Percentiles rank a stretch among this genome's conserved stretches.
Evolutionary conservation across 2,329 filamentous ascomycete species (phyloP).

Genomic region (Plectosphaerella cucumerina): DNA sequence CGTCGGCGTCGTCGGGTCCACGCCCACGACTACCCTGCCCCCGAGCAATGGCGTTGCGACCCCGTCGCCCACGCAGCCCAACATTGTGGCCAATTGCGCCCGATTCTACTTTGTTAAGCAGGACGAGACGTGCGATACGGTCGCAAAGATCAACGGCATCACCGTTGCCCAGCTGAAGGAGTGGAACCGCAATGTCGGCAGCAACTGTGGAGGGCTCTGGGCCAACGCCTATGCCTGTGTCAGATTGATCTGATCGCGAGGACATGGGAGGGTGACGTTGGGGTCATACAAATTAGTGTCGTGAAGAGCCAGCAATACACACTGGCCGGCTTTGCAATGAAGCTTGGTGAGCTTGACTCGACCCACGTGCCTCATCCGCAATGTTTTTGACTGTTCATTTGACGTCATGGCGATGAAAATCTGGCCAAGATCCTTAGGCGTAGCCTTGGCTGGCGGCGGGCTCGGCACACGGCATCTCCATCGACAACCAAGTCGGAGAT

Average conservation of each 20-base stretch:
- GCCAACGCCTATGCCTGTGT: neutral
- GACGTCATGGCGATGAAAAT: too few species aligned
- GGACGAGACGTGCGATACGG: constrained; percentile 17
- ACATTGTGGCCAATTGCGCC: constrained; percentile 22
- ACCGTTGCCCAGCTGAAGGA: constrained; percentile 15
- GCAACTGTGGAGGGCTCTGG: neutral
- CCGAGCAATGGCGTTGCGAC: constrained; percentile 20
- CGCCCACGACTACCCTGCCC: constrained; percentile 5
- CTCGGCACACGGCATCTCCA: too few species aligned
- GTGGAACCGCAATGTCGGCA: constrained; percentile 7
- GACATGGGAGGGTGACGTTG: too few species aligned
- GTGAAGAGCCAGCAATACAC: too few species aligned
- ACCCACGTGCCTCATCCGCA: too few species aligned
- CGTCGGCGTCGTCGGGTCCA: constrained; percentile 7
- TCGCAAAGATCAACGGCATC: constrained; percentile 17
- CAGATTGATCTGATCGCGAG: neutral
- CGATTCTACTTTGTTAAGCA: constrained; percentile 18
- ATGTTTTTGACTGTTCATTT: too few species aligned
- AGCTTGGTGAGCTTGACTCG: too few species aligned
- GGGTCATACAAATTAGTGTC: too few species aligned
- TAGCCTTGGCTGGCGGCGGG: too few species aligned
- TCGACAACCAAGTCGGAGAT: too few species aligned
- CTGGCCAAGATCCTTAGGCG: too few species aligned
- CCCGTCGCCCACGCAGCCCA: constrained; percentile 20
- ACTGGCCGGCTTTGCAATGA: too few species aligned